Evolutionary conservation across 202 grass and related monocot species (phyloP).

Genomic region (Zoysia matrella): DNA sequence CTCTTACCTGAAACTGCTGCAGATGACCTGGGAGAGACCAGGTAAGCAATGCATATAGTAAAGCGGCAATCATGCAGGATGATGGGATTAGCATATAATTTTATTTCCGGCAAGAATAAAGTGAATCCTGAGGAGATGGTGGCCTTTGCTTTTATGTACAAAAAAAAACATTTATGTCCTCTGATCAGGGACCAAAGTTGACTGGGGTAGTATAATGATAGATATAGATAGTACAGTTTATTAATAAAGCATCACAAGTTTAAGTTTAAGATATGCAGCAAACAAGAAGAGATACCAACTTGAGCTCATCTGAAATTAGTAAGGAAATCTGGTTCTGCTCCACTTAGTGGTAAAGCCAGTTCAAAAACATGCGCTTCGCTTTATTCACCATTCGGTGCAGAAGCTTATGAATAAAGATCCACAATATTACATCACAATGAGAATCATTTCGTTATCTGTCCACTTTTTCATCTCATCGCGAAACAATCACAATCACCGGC

Average conservation of each 20-base stretch:
- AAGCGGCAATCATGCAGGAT: conserved; percentile 36
- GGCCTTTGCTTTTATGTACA: neutral
- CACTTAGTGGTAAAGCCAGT: neutral
- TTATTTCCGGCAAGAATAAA: conserved; percentile 22
- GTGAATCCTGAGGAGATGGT: neutral
- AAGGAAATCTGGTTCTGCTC: neutral
- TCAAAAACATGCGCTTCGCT: conserved; percentile 19
- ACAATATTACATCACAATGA: conserved; percentile 18
- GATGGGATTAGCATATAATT: conserved; percentile 18
- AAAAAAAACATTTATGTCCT: neutral
- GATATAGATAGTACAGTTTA: neutral
- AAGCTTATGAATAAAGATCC: conserved; percentile 36
- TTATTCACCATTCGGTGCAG: conserved; percentile 34
- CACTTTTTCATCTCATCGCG: neutral
- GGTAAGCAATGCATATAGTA: conserved; percentile 20
- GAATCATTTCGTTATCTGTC: neutral
- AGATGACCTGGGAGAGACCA: conserved; percentile 14
- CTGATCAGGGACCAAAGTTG: conserved; percentile 3
- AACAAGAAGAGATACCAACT: neutral
- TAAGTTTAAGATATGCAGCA: neutral
- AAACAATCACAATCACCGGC: conserved; percentile 40
- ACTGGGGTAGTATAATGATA: neutral
- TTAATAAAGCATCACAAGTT: conserved; percentile 1
- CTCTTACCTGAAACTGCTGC: neutral
- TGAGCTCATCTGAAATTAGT: neutral